phyloP scores from a whole-genome alignment of 768 basidiomycete species.

The Candolleomyces aberdarensis region DNA sequence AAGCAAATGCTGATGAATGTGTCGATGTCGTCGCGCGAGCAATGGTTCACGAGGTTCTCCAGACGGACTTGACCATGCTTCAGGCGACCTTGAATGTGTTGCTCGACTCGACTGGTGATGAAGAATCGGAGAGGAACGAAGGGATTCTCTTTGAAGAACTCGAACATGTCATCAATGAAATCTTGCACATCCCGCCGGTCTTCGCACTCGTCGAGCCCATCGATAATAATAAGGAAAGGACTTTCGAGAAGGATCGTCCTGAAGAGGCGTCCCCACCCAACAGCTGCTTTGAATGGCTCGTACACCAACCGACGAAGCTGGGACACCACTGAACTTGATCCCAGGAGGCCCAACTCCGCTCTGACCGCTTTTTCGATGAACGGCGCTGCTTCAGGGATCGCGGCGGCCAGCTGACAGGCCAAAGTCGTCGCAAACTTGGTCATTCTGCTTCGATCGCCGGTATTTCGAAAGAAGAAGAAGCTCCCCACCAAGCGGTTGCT shows the following conservation, averaged over 20 bases:
- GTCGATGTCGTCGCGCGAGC: background rate
- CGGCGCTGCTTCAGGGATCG: constrained; percentile 1
- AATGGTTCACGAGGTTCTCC: background rate
- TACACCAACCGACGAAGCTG: constrained; percentile 12
- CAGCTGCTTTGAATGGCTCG: constrained; percentile 1
- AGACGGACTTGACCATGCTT: background rate
- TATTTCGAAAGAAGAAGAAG: constrained; percentile 14
- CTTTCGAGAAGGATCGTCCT: background rate
- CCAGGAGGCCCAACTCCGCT: constrained; percentile 5
- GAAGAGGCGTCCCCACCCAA: background rate
- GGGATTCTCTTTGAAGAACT: background rate
- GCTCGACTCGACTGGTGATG: background rate
- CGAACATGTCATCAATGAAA: constrained; percentile 4
- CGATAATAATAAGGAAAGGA: constrained; percentile 10
- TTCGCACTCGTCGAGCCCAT: constrained; percentile 19
- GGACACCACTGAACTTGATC: background rate
- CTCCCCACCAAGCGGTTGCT: constrained; percentile 1
- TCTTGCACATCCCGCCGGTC: constrained; percentile 2
- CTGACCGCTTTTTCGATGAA: constrained; percentile 1
- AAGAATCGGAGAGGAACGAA: background rate
- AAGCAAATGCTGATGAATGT: background rate
- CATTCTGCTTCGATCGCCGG: constrained; percentile 1
- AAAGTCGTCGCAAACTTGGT: constrained; percentile 9
- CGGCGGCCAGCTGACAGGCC: constrained; percentile 13
- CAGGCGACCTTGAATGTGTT: background rate